These are phyloP conservation scores for Albizia julibrissin DNA, from an alignment of 306 rosid species.

Conservation along the genomic window DNA sequence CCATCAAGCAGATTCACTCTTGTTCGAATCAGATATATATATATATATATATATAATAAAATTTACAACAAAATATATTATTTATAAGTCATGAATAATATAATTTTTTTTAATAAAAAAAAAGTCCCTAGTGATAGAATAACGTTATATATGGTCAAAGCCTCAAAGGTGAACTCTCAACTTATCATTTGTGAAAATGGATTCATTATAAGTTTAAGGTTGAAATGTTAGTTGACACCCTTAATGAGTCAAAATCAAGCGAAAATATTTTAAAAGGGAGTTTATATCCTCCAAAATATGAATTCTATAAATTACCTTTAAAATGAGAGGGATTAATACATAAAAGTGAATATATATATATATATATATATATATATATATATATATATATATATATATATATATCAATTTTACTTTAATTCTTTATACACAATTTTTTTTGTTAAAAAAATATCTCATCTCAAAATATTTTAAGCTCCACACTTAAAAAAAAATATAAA, in stretches of 20 bases:
- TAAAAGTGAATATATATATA: neutral
- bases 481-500: neutral
- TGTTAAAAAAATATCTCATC: neutral
- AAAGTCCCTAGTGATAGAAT: neutral
- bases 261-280: neutral
- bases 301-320: neutral
- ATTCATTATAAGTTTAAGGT: neutral
- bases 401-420: neutral
- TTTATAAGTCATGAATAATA: neutral
- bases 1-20: neutral
- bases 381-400: neutral
- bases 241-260: neutral
- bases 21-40: neutral
- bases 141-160: neutral
- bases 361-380: neutral
- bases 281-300: neutral
- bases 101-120: neutral
- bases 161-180: neutral
- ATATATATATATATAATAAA: neutral
- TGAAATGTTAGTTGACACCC: neutral
- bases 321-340: neutral
- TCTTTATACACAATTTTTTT: neutral
- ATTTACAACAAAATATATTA: neutral
- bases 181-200: neutral
- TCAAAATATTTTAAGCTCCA: neutral